Base-by-base conservation (phyloP, 768 basidiomycete species). In the Rhodotorula babjevae region DNA sequence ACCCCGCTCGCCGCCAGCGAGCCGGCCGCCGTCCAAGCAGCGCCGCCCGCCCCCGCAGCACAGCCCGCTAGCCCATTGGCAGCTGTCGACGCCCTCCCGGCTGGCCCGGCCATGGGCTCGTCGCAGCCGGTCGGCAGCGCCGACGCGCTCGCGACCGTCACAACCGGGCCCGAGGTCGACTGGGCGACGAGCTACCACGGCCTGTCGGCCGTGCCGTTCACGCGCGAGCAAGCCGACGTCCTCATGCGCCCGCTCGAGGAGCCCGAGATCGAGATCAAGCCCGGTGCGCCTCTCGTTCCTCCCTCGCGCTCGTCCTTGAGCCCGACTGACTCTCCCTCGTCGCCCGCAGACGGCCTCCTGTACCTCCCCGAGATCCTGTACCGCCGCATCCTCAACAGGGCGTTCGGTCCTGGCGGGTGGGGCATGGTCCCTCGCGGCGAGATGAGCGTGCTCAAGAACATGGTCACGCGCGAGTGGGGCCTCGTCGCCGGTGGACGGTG, bases 331-430 rank as follows among this genome's bases (percentile, higher is more conserved):
- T 5, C 7, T 8, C n/a, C 4, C n/a, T 49, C 18, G 31, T 12
- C 10, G 10, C 19, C 15, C 68, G 16, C 74, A 95, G 95, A 97
- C 76, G 95, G 95, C 10, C 84, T 98, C 55, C 82, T 96, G 19
- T 98, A 97, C 82, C 87, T 98, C 14, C 95, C 95, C 29, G 95
- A 97, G 82, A 98, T 97, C 78, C 95, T 96, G 80, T 98, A 97
- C 79, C 86, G 95, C 27, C 87, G 95, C 33, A 87, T 92, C 47
- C 82, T 97, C 60, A 97, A 97, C 83, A 88, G 85, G 76, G 93
- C 95, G 0, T 97, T 98, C 78, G 93, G 95, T 19, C 95, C 95
- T 29, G 95, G 95, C 14, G 93, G 89, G 11, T 97, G 95, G 95
- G 95, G 95, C 19, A 86, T 97, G 58, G 95, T 94, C 21, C 95